Base-by-base conservation (phyloP, 164 flowering plant genomes). In the Brasenia schreberi region DNA sequence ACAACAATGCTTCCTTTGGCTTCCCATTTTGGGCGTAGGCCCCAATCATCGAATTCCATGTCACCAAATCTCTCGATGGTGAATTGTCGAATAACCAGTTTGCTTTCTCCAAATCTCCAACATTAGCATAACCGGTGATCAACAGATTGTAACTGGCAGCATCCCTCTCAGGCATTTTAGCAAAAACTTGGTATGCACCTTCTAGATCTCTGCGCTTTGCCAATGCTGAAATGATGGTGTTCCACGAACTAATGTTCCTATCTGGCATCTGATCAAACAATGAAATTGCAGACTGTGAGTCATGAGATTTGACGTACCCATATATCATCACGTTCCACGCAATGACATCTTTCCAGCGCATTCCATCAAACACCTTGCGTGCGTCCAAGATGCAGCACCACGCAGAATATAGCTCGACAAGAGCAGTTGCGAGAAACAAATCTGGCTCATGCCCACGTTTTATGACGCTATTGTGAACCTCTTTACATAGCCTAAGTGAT, bases 11-110 rank as follows among this genome's bases (percentile, higher is more conserved):
- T 68, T 83, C 88, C 68, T 69, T 62, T 53, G 70, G 78, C 0
- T 80, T 80, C 0, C 65, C 74, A 66, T 79, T 81, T 71, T 62
- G 79, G 1, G 81, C 86, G 71, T 59, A 81, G 9, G 92, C 93
- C 18, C 70, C 71, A 19, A 82, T 84, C 63, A 76, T 52, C 61
- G 84, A 70, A 72, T 88, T 92, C 96, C 96, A 92, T 5, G 87
- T 71, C 9, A 81, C 80, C 19, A 78, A 69, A 75, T 84, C 85
- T 59, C 74, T 74, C 1, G 23, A 4, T 7, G 74, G 73, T 82
- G 82, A 77, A 74, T 70, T 65, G 7, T 19, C 27, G 61, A 87
- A 87, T 4, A 92, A 69, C 72, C 71, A 75, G 45, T 69, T 76
- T 18, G 89, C 93, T 61, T 76, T 18, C 64, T 68, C 79, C 65